Conservation (phyloP, 2,329 filamentous ascomycete genomes). For the Penicillium corylophilum region DNA sequence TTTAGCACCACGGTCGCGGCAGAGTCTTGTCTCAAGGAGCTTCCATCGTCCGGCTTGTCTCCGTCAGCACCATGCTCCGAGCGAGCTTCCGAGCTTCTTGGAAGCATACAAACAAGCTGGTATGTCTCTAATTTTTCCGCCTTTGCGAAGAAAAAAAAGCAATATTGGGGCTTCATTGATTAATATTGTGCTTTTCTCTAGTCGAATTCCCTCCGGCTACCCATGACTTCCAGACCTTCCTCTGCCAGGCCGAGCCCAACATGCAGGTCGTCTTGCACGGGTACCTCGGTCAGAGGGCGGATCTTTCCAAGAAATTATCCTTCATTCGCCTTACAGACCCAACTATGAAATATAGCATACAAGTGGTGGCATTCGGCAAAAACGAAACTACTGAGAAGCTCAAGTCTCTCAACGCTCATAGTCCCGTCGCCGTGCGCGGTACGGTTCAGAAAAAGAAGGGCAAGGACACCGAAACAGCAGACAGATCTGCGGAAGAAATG, state of each 20-base stretch:
- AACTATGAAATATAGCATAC: slow-evolving; percentile 47
- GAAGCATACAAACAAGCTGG: slow-evolving; percentile 48
- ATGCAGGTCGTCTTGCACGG: slow-evolving; percentile 61
- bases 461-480: slow-evolving; percentile 27
- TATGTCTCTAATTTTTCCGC: slow-evolving; percentile 26
- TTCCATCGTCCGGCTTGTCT: slow-evolving; percentile 26
- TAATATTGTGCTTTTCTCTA: slow-evolving; percentile 23
- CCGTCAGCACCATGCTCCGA: slow-evolving; percentile 18
- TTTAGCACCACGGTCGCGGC: slow-evolving; percentile 6
- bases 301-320: slow-evolving; percentile 66
- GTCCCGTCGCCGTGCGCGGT: slow-evolving; percentile 56
- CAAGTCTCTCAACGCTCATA: slow-evolving; percentile 49
- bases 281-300: slow-evolving; percentile 67
- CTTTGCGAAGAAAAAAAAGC: no score
- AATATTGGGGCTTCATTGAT: neutral
- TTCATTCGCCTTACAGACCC: slow-evolving; percentile 63
- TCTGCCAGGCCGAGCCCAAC: slow-evolving; percentile 31
- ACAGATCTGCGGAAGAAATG: slow-evolving; percentile 32
- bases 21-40: slow-evolving; percentile 6
- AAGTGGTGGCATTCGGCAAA: slow-evolving; percentile 49
- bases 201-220: slow-evolving; percentile 50
- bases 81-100: slow-evolving; percentile 30
- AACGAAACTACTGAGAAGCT: slow-evolving; percentile 42
- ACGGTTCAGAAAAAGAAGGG: slow-evolving; percentile 44
- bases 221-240: slow-evolving; percentile 39